Base-by-base conservation (phyloP, 352 stramenopile genomes). In the Bremia lactucae region DNA sequence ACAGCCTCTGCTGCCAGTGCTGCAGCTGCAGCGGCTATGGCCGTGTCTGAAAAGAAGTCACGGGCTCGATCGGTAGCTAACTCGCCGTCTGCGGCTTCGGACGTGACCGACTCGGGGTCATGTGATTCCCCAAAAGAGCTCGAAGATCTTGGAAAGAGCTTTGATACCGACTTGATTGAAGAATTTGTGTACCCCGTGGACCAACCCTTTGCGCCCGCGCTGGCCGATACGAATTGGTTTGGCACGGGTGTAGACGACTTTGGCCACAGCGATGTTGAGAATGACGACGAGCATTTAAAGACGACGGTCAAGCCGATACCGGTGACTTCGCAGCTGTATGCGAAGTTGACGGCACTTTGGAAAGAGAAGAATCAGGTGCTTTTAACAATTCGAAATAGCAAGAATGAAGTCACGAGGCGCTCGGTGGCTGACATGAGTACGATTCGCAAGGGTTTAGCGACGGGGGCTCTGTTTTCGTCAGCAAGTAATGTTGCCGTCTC, bases 311-410 rank as follows among this genome's bases (percentile, higher is more conserved):
- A 66, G 47, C 61, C 56, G 16, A 57, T 74, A 49, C 59, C 74
- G 26, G 67, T 82, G 48, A 78, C 76, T 14, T 82, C 69, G 46
- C 68, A 66, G 16, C 48, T 88, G 36, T 87, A 87, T 47, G 63
- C 81, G 49, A 84, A 83, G 69, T 56, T 91, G 19, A 87, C 79
- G 22, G 62, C 64, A 31, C 48, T 91, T 16, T 91, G 79, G 79
- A 75, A 72, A 28, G 79, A 91, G 52, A 91, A 91, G 68, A 84
- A 85, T 53, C 76, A 88, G 45, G 79, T 91, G 43, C 38, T 91
- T 37, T 50, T 86, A 15, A 88, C 75, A 8, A 65, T 91, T 15
- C 43, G 69, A 46, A 62, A 87, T 43, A 59, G 68, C 48, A 84
- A 84, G 51, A 79, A 87, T 51, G 49, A 79, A 31, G 72, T 85